A percentile compares a stretch with the other conserved stretches of the same genome.
These are phyloP conservation scores for Blastomyces emzantsi DNA, from an alignment of 2,329 filamentous ascomycete genomes.

Conservation along the genomic window DNA sequence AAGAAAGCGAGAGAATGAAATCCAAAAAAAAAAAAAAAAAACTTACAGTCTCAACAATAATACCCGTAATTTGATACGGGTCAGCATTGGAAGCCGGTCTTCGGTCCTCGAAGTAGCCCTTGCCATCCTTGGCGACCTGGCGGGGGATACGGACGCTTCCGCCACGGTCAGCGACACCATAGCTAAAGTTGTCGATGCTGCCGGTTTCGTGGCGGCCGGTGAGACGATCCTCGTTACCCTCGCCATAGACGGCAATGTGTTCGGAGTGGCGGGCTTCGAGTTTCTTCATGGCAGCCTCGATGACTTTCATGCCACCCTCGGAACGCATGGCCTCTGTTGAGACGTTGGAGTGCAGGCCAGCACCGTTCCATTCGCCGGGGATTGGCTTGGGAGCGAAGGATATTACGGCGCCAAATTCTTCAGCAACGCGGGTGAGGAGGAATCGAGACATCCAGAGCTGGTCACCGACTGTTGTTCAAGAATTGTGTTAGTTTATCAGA, in stretches of 20 bases:
- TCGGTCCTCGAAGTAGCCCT: constrained; percentile 88
- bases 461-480: constrained; percentile 62
- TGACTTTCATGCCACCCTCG: constrained; percentile 91
- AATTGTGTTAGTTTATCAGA: constrained; percentile 16
- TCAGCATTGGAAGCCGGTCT: constrained; percentile 78
- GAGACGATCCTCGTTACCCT: constrained; percentile 90
- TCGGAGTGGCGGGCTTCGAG: constrained; percentile 67
- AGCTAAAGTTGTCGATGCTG: constrained; percentile 85
- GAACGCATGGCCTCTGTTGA: constrained; percentile 80
- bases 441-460: constrained; percentile 92
- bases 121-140: constrained; percentile 74
- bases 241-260: constrained; percentile 89
- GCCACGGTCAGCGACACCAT: constrained; percentile 92
- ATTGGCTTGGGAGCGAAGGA: constrained; percentile 95
- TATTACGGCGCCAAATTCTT: constrained; percentile 94
- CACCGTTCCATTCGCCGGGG: constrained; percentile 93
- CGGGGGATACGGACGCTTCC: constrained; percentile 88
- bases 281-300: constrained; percentile 79
- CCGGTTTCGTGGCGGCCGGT: constrained; percentile 94
- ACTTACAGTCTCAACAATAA: constrained; percentile 62
- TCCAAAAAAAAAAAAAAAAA: no score
- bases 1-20: neutral
- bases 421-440: constrained; percentile 81
- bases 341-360: constrained; percentile 89
- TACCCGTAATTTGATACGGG: constrained; percentile 75